Evolutionary conservation across 148 eudicot species (phyloP).

Genomic region (Suaeda aralocaspica): DNA sequence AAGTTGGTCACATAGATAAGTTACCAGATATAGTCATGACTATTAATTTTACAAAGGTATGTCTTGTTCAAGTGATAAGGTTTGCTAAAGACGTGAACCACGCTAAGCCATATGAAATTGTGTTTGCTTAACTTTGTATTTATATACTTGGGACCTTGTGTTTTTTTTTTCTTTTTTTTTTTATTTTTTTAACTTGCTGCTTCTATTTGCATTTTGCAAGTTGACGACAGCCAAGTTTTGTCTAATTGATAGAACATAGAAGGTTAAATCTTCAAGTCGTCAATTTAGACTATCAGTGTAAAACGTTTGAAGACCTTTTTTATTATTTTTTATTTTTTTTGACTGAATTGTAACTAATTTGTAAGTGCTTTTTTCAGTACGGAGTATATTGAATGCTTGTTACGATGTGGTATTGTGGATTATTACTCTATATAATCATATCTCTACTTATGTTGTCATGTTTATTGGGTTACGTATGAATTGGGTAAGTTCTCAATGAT

Average conservation of each 20-base stretch:
- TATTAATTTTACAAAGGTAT: background rate
- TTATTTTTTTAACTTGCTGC: slow-evolving; percentile 16
- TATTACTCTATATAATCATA: too few relatives aligned
- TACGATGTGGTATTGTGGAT: too few relatives aligned
- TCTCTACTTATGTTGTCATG: too few relatives aligned
- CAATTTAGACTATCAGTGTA: too few relatives aligned
- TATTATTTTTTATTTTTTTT: too few relatives aligned
- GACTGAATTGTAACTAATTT: too few relatives aligned
- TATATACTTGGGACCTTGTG: slow-evolving; percentile 12
- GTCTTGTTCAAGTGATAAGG: background rate
- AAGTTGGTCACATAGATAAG: background rate
- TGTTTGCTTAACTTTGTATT: slow-evolving; percentile 4
- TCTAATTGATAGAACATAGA: background rate
- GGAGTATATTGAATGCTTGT: too few relatives aligned
- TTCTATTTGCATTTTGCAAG: background rate
- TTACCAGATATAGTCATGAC: background rate
- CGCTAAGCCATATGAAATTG: background rate
- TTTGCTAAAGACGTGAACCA: slow-evolving; percentile 5
- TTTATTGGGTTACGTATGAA: too few relatives aligned
- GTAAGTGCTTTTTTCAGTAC: too few relatives aligned
- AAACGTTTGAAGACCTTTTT: too few relatives aligned
- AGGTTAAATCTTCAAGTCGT: too few relatives aligned
- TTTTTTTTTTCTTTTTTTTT: background rate
- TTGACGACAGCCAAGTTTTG: background rate
- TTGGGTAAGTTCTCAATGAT: too few relatives aligned